Evolutionary conservation across 2,329 filamentous ascomycete species (phyloP), one percentile per base, ranked within the genome.

Genomic region (Fusarium sulawesiense): DNA sequence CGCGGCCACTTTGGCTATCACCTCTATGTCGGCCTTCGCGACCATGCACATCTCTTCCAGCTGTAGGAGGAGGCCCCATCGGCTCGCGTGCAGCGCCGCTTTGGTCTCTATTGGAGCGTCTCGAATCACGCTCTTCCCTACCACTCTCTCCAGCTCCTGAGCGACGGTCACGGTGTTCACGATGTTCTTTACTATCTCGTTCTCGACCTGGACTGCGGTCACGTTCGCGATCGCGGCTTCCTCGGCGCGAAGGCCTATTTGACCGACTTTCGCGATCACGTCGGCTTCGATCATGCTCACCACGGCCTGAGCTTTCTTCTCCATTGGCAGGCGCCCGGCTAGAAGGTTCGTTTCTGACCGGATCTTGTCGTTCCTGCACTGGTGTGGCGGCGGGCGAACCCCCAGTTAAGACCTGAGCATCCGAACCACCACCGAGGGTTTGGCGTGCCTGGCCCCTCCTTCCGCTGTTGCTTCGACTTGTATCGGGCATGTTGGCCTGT

Each of bases 351-450:
- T 82, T 79, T 25, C 83, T 80, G 14, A 82, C 71, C 10, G 82
- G 78, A 40, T 88, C 85, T 29, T 80, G 76, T 1, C 84, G 83
- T 64, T 88, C 86, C 23, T 85, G 82, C 6, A 80, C 74, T 0
- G 86, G 85, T 5, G 85, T 86, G 49, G 80, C 80, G 21, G 80
- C 80, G 21, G 83, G 84, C 25, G 87, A 86, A 20, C 84, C 85
- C 23, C 87, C 86, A 2, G 85, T 85, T 4, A 88, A 79, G 7
- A 86, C 84, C 72, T 89, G 87, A 2, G 84, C 84, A 68, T 89
- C 87, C 4, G 86, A 88, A 20, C 83, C 83, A n/a, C 81, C 84
- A 20, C 81, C 84, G 37, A 88, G 74, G 60, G 81, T 83, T 55
- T 79, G 80, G 16, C 83, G 77, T 29, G 80, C 66, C 73, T 80